phyloP scores from a whole-genome alignment of 108 stramenopile species.

The Nitzschia sp. region DNA sequence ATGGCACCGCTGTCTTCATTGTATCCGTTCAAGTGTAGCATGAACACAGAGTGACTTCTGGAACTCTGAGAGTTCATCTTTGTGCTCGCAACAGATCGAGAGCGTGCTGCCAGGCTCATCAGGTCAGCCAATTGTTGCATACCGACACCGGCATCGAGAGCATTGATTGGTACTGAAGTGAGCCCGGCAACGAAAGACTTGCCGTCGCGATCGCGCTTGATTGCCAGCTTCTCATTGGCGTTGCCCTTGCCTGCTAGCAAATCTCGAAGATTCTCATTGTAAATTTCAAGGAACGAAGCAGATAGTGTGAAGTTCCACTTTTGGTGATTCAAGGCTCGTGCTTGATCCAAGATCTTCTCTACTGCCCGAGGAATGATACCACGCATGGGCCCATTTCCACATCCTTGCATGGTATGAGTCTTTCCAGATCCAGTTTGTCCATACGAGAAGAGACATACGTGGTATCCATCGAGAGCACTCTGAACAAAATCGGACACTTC shows the following conservation, averaged over 20 bases:
- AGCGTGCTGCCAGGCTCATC: conserved; percentile 83
- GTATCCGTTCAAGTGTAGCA: conserved; percentile 91
- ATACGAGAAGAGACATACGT: conserved; percentile 94
- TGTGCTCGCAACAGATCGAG: conserved; percentile 94
- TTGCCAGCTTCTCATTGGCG: conserved; percentile 58
- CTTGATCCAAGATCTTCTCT: conserved; percentile 87
- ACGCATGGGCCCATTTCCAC: conserved; percentile 80
- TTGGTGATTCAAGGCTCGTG: conserved; percentile 72
- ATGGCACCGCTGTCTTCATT: conserved; percentile 86
- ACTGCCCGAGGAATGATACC: conserved; percentile 95
- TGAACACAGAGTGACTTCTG: conserved; percentile 97
- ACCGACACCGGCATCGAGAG: conserved; percentile 51
- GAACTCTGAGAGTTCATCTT: conserved; percentile 98
- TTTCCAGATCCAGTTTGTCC: conserved; percentile 89
- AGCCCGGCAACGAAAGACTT: conserved; percentile 90
- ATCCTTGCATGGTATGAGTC: conserved; percentile 97
- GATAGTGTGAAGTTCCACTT: conserved; percentile 93
- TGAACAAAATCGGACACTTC: conserved; percentile 98
- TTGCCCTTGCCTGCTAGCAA: conserved; percentile 68
- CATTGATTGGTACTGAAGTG: conserved; percentile 80
- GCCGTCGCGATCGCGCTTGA: conserved; percentile 74
- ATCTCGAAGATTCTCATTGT: conserved; percentile 97
- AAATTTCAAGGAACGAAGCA: conserved; percentile 98
- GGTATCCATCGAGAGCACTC: conserved; percentile 93
- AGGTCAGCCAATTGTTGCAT: conserved; percentile 83